Conservation (phyloP, 2,329 filamentous ascomycete genomes). For the Aspergillus proliferans region DNA sequence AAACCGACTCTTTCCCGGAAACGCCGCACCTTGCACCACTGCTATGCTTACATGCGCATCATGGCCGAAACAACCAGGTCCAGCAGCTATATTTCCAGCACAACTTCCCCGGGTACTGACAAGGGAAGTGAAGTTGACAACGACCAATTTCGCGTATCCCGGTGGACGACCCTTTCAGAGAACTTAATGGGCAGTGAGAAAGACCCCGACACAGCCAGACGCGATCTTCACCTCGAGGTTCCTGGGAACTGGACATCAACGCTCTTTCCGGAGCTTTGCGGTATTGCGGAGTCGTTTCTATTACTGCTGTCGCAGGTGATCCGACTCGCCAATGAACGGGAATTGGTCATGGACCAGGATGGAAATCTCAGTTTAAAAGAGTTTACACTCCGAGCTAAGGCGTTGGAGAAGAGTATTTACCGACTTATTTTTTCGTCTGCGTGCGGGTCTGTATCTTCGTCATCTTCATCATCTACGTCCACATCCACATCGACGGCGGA, state of each 20-base stretch:
- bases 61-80: slow-evolving; percentile 14
- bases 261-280: slow-evolving; percentile 13
- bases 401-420: slow-evolving; percentile 8
- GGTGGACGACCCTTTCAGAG: slow-evolving; percentile 6
- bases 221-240: slow-evolving; percentile 15
- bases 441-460: too few relatives aligned
- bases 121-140: not conserved
- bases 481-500: too few relatives aligned
- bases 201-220: slow-evolving; percentile 10
- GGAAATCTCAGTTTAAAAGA: slow-evolving; percentile 5
- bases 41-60: slow-evolving; percentile 17
- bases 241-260: slow-evolving; percentile 13
- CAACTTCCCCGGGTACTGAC: not conserved
- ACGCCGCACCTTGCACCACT: slow-evolving; percentile 12
- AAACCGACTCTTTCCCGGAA: slow-evolving; percentile 8
- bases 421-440: not conserved
- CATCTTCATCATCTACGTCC: too few relatives aligned
- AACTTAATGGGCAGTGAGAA: slow-evolving; percentile 13
- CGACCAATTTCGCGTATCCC: slow-evolving; percentile 8
- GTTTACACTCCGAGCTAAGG: slow-evolving; percentile 12
- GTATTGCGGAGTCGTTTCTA: slow-evolving; percentile 12
- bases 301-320: slow-evolving; percentile 15
- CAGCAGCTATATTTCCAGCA: slow-evolving; percentile 2
- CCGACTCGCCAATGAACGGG: slow-evolving; percentile 13
- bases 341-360: slow-evolving; percentile 6